Base-by-base conservation (phyloP, 768 basidiomycete species). In the Boletus pseudo-olivaceus region DNA sequence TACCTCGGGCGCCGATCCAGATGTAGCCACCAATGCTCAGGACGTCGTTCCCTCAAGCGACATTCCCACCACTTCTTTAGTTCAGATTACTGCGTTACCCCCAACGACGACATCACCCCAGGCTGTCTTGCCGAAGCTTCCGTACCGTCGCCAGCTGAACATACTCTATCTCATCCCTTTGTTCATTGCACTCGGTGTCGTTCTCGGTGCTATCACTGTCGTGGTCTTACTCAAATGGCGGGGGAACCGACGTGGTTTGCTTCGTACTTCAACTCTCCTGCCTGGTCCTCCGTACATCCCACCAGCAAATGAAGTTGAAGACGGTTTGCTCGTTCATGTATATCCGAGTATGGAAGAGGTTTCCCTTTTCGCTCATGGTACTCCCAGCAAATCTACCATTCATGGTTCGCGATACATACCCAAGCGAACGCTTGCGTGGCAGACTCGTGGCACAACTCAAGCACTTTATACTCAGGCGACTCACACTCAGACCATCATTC, bases 31-130 rank as follows among this genome's bases (percentile, higher is more conserved):
- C 29, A 35, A 4, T 26, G 29, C 38, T 30, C 45, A 42, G 37
- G 27, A 26, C 4, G 37, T 17, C 35, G 19, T 52, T 10, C 27
- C 49, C 14, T 44, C 65, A 10, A 54, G 59, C 32, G 49, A 59
- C 34, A 50, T 33, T 23, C 37, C 55, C n/a, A 50, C 59, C 7
- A 3, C 56, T 44, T 52, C 61, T 27, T 20, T 77, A 4, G 60
- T 75, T 23, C 67, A 68, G 19, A 72, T 76, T 49, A 71, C 70
- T 27, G 65, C 72, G 33, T 61, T 70, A 23, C 67, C 69, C 15
- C 70, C 72, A 5, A 49, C 57, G n/a, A 64, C 57, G 9, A 52
- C 53, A 26, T 47, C 43, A 47, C 34, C 48, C 41, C 62, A 58
- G 20, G 34, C 40, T 17, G 49, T 60, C 42, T 49, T 53, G 46